Evolutionary conservation across 371 early-diverging fungal genomes (phyloP), one percentile per base, ranked within the genome.

Genomic region (Apophysomyces elegans): DNA sequence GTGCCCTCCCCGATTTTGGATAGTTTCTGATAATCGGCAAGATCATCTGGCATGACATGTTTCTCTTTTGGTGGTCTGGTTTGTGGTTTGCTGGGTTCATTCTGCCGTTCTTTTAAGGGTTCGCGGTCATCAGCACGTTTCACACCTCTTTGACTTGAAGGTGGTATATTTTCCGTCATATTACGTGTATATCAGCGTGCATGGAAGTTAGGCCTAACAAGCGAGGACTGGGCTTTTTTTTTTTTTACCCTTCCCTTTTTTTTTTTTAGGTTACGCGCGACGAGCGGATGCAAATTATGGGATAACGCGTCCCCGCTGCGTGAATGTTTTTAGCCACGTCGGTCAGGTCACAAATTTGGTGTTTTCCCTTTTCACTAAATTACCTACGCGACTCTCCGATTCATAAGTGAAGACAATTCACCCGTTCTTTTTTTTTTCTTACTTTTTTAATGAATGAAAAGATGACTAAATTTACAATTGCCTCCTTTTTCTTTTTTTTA

Each of bases 1-100:
- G 97, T 95, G 39, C 98, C 98, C 78, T 96, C 96, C 59, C 99
- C 99, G 71, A 99, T 93, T 84, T 96, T 98, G 70, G 95, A 91
- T 14, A 95, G 71, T 75, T 92, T 92, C 54, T 85, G 71, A 77
- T 94, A 95, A 37, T 88, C 89, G n/a, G 38, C 58, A 9, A 66
- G 37, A 41, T 67, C 67, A 50, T 50, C 54, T 21, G 54, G 54
- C 9, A 50, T 21, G 8, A 5, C 54, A 50, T 50, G 54, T 21
- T 50, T 50, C 21, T 50, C 54, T 50, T 50, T 50, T 32, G 16
- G 21, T 21, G 16, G 54, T 50, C 21, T 50, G 9, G 54, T 26
- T 50, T 50, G 18, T 9, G 54, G 21, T 26, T 50, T 16, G 7
- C 9, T 9, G 21, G 18, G 54, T 21, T 50, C 54, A 8, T 50